Percentiles rank a stretch among this genome's conserved stretches.
Evolutionary conservation across 176 grass and related monocot species (phyloP).

Genomic region (Juncus inflexus): DNA sequence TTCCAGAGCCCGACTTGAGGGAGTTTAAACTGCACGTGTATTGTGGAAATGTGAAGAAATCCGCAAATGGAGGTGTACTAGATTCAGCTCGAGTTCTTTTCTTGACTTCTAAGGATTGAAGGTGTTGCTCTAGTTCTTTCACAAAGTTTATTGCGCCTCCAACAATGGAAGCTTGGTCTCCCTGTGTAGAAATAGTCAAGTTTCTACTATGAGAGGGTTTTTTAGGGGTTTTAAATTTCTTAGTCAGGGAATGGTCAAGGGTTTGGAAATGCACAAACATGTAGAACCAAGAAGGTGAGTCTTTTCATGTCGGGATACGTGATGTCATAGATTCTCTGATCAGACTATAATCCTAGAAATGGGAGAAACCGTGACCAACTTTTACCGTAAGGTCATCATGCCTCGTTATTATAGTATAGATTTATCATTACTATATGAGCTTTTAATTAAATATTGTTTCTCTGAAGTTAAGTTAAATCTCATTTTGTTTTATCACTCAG

Average conservation of each 20-base stretch:
- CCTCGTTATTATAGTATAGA: background rate
- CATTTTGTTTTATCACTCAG: conserved; percentile 1
- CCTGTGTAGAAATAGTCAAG: conserved; percentile 21
- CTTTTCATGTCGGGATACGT: conserved; percentile 24
- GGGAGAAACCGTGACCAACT: conserved; percentile 10
- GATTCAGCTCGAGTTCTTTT: conserved; percentile 43
- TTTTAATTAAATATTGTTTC: background rate
- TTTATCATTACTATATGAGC: background rate
- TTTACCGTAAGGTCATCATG: conserved; percentile 18
- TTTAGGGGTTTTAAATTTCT: conserved; percentile 4
- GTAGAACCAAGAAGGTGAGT: conserved; percentile 12
- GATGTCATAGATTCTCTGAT: conserved; percentile 29
- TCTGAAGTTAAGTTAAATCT: background rate
- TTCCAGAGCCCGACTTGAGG: conserved; percentile 8
- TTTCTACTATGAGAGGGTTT: background rate
- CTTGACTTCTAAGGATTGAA: conserved; percentile 68
- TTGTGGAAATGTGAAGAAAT: conserved; percentile 85
- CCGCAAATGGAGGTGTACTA: conserved; percentile 43
- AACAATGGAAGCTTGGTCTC: conserved; percentile 94
- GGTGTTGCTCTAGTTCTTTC: conserved; percentile 76
- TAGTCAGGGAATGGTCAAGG: conserved; percentile 15
- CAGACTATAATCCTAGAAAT: conserved; percentile 13
- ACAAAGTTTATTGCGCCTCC: conserved; percentile 94
- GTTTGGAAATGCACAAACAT: conserved; percentile 27
- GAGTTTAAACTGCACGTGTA: conserved; percentile 33